Evolutionary conservation across 306 rosid species (phyloP), one percentile per base, ranked within the genome.

Genomic region (Vigna hirtella): DNA sequence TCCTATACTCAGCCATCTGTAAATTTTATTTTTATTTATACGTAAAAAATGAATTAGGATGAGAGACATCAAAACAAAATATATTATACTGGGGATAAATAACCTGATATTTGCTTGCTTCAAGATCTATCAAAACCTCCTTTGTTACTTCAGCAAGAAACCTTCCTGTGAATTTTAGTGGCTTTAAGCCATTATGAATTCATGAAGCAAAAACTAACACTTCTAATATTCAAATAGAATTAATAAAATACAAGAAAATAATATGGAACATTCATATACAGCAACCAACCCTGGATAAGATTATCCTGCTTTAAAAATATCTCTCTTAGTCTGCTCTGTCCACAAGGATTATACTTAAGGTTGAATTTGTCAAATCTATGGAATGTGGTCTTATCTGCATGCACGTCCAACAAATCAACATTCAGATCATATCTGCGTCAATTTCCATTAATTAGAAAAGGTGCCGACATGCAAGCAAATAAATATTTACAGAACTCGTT

Each of bases 321-420:
- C 87, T 93, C 98, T 80, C 98, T 84, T 42, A 93, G 97, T 85
- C 98, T 88, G 78, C 98, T 93, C 85, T 93, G 98, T 69, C 98
- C 98, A 84, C 97, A 93, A 48, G 98, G 98, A 86, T 93, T 93
- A 83, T 93, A 93, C 89, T 93, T 93, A 3, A 93, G 87, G 87
- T 93, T 93, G 91, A 93, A 93, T 66, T 93, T 93, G 87, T 93
- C 98, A 85, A 93, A 93, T 76, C 98, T 92, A 81, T 93, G 98
- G 69, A 93, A 93, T 58, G 98, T 93, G 77, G 90, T 93, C 87
- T 93, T 93, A 83, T 93, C 98, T 43, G 98, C 98, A 89, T 93
- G 98, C 57, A 91, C 97, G 74, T 93, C 98, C 86, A 93, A 81
- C 66, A 93, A 86, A 84, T 93, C 98, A 64, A 91, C 98, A 88